A percentile compares a stretch with the other conserved stretches of the same genome.
These are phyloP conservation scores for Pseudocercospora vitis DNA, from an alignment of 2,329 filamentous ascomycete genomes.

Conservation along the genomic window DNA sequence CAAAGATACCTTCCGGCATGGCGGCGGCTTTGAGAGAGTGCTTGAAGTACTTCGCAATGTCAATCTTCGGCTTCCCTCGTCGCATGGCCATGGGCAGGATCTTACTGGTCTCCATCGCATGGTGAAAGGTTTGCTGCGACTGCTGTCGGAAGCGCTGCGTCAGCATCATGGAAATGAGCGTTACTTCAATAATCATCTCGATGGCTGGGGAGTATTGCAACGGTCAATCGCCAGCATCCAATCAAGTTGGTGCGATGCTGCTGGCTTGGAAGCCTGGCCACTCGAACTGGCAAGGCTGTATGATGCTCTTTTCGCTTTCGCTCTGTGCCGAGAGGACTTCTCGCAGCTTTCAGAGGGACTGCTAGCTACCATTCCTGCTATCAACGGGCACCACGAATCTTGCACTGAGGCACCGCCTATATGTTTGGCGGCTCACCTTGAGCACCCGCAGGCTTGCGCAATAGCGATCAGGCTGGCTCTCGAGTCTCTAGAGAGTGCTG, in stretches of 20 bases:
- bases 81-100: slow-evolving; percentile 12
- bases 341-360: neutral
- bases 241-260: neutral
- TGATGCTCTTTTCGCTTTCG: slow-evolving; percentile 20
- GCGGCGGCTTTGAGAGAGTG: slow-evolving; percentile 33
- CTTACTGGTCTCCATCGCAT: slow-evolving; percentile 10
- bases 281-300: slow-evolving; percentile 13
- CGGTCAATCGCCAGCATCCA: slow-evolving; percentile 62
- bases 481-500: neutral
- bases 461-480: neutral
- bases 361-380: too few relatives aligned
- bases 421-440: neutral
- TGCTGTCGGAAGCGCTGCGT: slow-evolving; percentile 72
- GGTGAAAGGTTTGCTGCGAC: slow-evolving; percentile 33
- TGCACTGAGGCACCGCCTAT: too few relatives aligned
- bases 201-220: slow-evolving; percentile 76
- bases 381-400: too few relatives aligned
- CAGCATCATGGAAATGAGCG: slow-evolving; percentile 82
- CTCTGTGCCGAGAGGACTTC: slow-evolving; percentile 7
- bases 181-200: slow-evolving; percentile 77
- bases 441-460: neutral
- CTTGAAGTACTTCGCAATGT: slow-evolving; percentile 24
- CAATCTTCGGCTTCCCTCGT: slow-evolving; percentile 17
- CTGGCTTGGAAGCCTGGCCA: slow-evolving; percentile 1
- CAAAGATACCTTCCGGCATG: slow-evolving; percentile 36